Percentiles rank a stretch among this genome's conserved stretches.
These are phyloP conservation scores for Pinus tabuliformis DNA, from an alignment of 75 land plant genomes.

Conservation along the genomic window DNA sequence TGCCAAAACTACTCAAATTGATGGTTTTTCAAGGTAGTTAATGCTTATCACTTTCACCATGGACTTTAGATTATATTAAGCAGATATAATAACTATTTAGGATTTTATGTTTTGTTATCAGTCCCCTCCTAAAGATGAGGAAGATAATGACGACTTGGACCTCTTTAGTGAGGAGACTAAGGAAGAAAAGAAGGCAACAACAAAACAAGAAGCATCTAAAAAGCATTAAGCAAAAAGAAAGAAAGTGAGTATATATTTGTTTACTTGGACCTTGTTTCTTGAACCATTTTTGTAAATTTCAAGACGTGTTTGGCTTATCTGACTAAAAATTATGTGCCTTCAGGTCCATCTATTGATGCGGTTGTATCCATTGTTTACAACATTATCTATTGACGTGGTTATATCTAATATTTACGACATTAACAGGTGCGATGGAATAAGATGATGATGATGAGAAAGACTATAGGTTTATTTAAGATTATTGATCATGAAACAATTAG, in stretches of 20 bases:
- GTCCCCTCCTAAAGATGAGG: conserved; percentile 6
- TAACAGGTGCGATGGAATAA: too few relatives aligned
- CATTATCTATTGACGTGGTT: too few relatives aligned
- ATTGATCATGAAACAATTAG: too few relatives aligned
- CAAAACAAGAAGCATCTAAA: conserved; percentile 45
- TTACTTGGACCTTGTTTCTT: background rate
- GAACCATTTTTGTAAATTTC: background rate
- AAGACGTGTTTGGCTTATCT: background rate
- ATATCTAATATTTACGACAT: too few relatives aligned
- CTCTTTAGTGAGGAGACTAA: conserved; percentile 62
- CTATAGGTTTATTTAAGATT: too few relatives aligned
- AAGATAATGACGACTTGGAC: conserved; percentile 63
- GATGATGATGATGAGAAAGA: too few relatives aligned
- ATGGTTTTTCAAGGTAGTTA: too few relatives aligned
- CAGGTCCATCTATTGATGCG: background rate
- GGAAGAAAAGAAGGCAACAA: conserved; percentile 67
- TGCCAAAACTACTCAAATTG: too few relatives aligned
- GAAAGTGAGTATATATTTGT: conserved; percentile 37
- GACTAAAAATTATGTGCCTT: background rate
- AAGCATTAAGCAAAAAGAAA: conserved; percentile 59
- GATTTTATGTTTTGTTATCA: too few relatives aligned
- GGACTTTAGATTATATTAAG: too few relatives aligned
- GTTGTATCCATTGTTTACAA: background rate
- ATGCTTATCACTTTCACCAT: too few relatives aligned
- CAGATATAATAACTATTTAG: too few relatives aligned